Evolutionary conservation across 306 rosid genomes (phyloP).

Genomic region (Quercus dentata): DNA sequence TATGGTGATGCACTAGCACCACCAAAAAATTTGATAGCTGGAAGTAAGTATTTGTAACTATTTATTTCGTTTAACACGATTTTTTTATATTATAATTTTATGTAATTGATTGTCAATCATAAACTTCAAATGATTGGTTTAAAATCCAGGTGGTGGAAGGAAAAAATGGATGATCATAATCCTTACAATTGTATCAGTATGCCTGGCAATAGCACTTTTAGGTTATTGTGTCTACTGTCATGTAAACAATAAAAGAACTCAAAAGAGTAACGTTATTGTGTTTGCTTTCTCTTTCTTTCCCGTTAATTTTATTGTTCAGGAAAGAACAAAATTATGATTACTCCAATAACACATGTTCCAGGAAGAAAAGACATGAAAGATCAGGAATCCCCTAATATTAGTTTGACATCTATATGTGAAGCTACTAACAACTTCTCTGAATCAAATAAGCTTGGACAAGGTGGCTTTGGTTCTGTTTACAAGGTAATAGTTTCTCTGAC

Average conservation of each 20-base stretch:
- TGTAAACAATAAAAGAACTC: too few species aligned
- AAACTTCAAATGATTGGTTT: constrained; percentile 2
- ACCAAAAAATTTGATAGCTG: constrained; percentile 8
- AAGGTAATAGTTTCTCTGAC: constrained; percentile 25
- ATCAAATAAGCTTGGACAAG: constrained; percentile 65
- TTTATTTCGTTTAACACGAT: too few species aligned
- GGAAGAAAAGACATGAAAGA: constrained; percentile 1
- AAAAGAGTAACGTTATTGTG: too few species aligned
- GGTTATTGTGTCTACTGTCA: constrained; percentile 19
- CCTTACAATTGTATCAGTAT: constrained; percentile 9
- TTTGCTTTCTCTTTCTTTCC: too few species aligned
- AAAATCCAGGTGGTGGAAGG: constrained; percentile 30
- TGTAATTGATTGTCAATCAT: neutral
- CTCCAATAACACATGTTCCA: neutral
- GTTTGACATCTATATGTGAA: constrained; percentile 39
- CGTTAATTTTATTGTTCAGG: constrained; percentile 8
- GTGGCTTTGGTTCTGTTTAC: constrained; percentile 74
- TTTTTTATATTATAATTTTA: neutral
- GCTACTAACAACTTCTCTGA: constrained; percentile 57
- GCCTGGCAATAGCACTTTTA: constrained; percentile 24
- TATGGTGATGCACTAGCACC: constrained; percentile 32
- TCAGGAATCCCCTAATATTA: constrained; percentile 35
- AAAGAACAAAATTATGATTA: constrained; percentile 6
- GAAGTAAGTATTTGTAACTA: constrained; percentile 25
- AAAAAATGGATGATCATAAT: constrained; percentile 30